These are phyloP conservation scores for Phytophthora podocarpi DNA, from an alignment of 352 stramenopile species.

Conservation along the genomic window DNA sequence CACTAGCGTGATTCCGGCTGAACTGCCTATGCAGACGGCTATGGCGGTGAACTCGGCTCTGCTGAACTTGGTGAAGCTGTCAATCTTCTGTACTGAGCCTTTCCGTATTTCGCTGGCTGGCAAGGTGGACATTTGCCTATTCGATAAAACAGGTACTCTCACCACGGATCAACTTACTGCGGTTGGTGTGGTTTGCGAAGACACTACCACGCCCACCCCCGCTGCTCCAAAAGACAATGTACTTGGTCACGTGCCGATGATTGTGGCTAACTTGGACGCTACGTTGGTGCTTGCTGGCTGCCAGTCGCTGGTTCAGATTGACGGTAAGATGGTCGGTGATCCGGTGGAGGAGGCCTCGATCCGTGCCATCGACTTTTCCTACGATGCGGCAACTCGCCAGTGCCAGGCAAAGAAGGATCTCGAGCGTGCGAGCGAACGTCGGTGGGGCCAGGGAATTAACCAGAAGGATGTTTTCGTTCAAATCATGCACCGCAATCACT, in stretches of 20 bases:
- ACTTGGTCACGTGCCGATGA: constrained; percentile 79
- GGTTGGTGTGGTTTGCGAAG: constrained; percentile 91
- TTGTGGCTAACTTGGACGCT: constrained; percentile 79
- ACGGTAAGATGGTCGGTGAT: constrained; percentile 97
- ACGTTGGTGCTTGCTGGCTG: constrained; percentile 91
- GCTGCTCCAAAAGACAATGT: constrained; percentile 51
- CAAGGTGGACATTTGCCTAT: constrained; percentile 96
- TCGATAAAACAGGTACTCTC: constrained; percentile 99
- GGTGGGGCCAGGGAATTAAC: constrained; percentile 69
- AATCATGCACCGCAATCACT: constrained; percentile 95
- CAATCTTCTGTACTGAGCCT: constrained; percentile 98
- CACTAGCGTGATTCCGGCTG: constrained; percentile 97
- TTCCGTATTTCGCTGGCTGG: constrained; percentile 98
- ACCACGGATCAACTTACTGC: constrained; percentile 97
- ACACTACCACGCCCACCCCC: constrained; percentile 49
- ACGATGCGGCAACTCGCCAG: constrained; percentile 70
- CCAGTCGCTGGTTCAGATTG: constrained; percentile 98
- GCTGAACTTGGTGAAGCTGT: constrained; percentile 93
- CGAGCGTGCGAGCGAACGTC: constrained; percentile 68
- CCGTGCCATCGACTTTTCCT: constrained; percentile 95
- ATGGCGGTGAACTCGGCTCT: constrained; percentile 98
- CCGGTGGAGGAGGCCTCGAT: constrained; percentile 98
- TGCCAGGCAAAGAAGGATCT: constrained; percentile 80
- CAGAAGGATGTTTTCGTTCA: constrained; percentile 86
- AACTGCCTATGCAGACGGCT: constrained; percentile 98